Conservation (phyloP, 305 asterid genomes). For the Solanum hybrid region DNA sequence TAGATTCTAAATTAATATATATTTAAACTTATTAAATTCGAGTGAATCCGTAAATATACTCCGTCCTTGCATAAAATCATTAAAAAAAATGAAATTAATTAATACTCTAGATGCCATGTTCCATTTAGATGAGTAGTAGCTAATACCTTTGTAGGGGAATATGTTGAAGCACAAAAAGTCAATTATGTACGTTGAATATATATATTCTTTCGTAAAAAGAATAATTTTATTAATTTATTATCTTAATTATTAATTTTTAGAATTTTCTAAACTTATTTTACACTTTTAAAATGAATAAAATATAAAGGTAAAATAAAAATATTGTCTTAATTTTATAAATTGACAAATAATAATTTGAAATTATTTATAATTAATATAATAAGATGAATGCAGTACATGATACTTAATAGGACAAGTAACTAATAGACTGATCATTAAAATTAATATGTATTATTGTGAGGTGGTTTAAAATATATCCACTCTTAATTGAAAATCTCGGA, state of each 20-base stretch:
- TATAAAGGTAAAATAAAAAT: background rate
- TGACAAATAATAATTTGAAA: background rate
- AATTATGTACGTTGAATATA: background rate
- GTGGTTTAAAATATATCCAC: too few relatives aligned
- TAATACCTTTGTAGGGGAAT: background rate
- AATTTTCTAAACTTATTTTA: too few relatives aligned
- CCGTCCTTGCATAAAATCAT: background rate
- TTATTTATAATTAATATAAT: too few relatives aligned
- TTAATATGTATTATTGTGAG: background rate
- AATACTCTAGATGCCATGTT: background rate
- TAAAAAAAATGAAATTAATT: background rate
- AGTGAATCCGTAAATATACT: background rate
- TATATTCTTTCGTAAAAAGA: background rate
- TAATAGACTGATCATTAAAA: too few relatives aligned
- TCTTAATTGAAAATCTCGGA: background rate
- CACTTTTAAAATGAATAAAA: background rate
- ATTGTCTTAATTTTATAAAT: too few relatives aligned
- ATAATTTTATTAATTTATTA: too few relatives aligned
- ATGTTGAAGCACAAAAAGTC: background rate
- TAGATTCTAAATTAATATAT: background rate
- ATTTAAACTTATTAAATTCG: background rate
- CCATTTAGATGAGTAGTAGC: background rate
- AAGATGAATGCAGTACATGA: too few relatives aligned
- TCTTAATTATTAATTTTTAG: background rate
- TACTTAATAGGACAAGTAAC: background rate